phyloP scores from a whole-genome alignment of 331 rosid genomes.

The Quercus tomentella region DNA sequence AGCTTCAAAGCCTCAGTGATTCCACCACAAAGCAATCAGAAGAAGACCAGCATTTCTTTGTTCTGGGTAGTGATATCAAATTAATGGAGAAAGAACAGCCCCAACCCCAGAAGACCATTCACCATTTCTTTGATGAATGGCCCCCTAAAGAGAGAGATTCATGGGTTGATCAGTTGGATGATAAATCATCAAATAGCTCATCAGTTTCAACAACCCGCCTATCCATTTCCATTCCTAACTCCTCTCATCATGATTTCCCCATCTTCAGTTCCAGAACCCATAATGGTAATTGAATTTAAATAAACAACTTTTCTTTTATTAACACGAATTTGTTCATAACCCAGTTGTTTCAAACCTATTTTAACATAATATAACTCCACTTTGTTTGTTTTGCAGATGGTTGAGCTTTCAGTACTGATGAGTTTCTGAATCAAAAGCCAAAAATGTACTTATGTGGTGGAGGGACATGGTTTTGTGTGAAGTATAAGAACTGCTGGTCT shows the following conservation, averaged over 20 bases:
- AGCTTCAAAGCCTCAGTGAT: conserved; percentile 49
- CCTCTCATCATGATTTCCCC: conserved; percentile 65
- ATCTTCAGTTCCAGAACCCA: conserved; percentile 54
- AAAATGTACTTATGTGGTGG: conserved; percentile 37
- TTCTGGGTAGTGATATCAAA: conserved; percentile 24
- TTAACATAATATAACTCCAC: not conserved
- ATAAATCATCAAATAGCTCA: conserved; percentile 55
- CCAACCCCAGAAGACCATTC: conserved; percentile 64
- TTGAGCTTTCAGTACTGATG: conserved; percentile 37
- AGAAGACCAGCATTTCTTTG: conserved; percentile 37
- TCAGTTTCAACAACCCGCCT: conserved; percentile 72
- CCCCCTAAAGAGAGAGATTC: conserved; percentile 62
- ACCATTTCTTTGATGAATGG: conserved; percentile 92
- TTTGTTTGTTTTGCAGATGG: conserved; percentile 48
- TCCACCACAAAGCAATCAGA: conserved; percentile 32
- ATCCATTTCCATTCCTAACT: conserved; percentile 82
- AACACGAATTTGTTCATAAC: not conserved
- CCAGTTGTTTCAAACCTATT: conserved; percentile 3
- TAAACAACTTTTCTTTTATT: not conserved
- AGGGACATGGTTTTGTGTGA: conserved; percentile 28
- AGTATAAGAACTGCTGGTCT: conserved; percentile 8
- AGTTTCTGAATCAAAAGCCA: conserved; percentile 38
- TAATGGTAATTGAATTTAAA: conserved; percentile 30
- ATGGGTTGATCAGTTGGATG: conserved; percentile 76
- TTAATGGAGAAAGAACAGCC: conserved; percentile 41